A percentile compares a stretch with the other conserved stretches of the same genome.
These are phyloP conservation scores for Angomonas deanei DNA, from an alignment of 208 protist genomes.

Conservation along the genomic window DNA sequence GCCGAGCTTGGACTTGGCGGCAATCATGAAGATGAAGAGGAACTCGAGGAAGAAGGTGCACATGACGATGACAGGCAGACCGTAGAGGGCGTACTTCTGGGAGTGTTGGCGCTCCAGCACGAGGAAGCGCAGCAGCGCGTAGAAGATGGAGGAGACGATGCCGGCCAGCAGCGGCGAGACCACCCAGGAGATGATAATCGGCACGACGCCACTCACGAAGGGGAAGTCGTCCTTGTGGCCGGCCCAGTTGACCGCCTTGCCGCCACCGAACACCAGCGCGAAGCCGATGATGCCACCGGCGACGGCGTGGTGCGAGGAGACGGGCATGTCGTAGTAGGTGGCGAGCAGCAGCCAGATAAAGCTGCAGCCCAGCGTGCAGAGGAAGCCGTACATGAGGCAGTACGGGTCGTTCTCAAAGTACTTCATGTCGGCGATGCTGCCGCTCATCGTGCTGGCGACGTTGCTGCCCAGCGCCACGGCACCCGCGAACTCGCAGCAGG, in stretches of 20 bases:
- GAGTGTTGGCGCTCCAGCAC: constrained; percentile 33
- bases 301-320: constrained; percentile 61
- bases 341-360: constrained; percentile 54
- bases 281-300: constrained; percentile 68
- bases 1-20: constrained; percentile 30
- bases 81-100: constrained; percentile 26
- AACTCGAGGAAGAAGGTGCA: constrained; percentile 54
- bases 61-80: constrained; percentile 38
- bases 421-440: constrained; percentile 44
- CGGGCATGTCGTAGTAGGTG: constrained; percentile 34
- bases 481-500: constrained; percentile 66
- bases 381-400: constrained; percentile 72
- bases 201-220: constrained; percentile 42
- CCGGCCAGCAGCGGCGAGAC: constrained; percentile 49
- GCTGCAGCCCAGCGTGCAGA: constrained; percentile 36
- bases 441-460: constrained; percentile 55
- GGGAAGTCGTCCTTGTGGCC: constrained; percentile 33
- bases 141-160: constrained; percentile 27
- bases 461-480: constrained; percentile 50
- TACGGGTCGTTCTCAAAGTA: constrained; percentile 50
- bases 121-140: constrained; percentile 24
- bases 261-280: constrained; percentile 55
- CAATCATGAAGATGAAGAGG: constrained; percentile 63
- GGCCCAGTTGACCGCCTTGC: constrained; percentile 40
- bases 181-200: constrained; percentile 62